A percentile compares a stretch with the other conserved stretches of the same genome.
phyloP scores from a whole-genome alignment of 805 yeast genomes.

The Kluyveromyces dobzhanskii region DNA sequence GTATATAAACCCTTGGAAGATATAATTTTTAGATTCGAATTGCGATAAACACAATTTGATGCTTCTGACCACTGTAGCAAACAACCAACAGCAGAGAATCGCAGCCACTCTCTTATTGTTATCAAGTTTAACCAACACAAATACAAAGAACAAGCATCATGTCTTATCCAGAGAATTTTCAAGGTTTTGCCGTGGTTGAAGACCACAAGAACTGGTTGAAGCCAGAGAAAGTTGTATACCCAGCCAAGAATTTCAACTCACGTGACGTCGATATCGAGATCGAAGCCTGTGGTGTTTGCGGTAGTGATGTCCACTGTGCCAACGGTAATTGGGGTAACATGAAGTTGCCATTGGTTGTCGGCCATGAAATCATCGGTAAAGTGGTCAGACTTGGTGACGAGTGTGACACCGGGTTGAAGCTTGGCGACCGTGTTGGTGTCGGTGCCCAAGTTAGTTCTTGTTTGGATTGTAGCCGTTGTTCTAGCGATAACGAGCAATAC shows the following conservation, averaged over 20 bases:
- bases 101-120: too few relatives aligned
- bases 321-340: constrained; percentile 18
- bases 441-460: constrained; percentile 67
- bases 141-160: neutral
- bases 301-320: constrained; percentile 38
- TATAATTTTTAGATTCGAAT: too few relatives aligned
- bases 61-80: too few relatives aligned
- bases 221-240: constrained; percentile 43
- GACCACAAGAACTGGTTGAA: constrained; percentile 42
- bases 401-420: constrained; percentile 38
- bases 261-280: constrained; percentile 48
- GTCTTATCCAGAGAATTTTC: constrained; percentile 35
- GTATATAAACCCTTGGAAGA: too few relatives aligned
- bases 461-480: constrained; percentile 52
- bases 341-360: constrained; percentile 40
- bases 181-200: constrained; percentile 50
- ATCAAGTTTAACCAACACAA: too few relatives aligned
- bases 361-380: constrained; percentile 60
- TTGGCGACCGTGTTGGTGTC: constrained; percentile 74
- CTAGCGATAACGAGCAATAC: constrained; percentile 44
- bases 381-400: constrained; percentile 53
- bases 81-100: too few relatives aligned
- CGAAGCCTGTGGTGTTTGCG: constrained; percentile 61
- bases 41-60: too few relatives aligned
- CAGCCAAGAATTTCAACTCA: constrained; percentile 38